A percentile compares a stretch with the other conserved stretches of the same genome.
Evolutionary conservation across 495 filamentous ascomycete genomes (phyloP).

Genomic region (Aspergillus indologenus): DNA sequence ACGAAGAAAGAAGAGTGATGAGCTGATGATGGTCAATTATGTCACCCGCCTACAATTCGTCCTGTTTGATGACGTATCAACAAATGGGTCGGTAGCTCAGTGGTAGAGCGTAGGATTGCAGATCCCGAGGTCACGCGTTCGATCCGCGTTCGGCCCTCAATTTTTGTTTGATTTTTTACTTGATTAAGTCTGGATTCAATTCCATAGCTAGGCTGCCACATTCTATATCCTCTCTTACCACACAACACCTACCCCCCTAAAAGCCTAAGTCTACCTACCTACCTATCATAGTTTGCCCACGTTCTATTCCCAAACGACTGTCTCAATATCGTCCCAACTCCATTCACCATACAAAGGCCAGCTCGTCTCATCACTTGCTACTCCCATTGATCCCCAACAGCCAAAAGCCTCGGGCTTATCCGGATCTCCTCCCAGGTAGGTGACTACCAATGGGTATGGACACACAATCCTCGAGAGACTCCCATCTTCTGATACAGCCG

Average conservation of each 20-base stretch:
- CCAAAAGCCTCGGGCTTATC: background rate
- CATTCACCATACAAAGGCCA: too few species aligned
- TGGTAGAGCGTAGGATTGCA: constrained; percentile 9
- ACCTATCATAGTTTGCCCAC: too few species aligned
- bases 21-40: background rate
- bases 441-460: background rate
- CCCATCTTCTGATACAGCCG: background rate
- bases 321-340: too few species aligned
- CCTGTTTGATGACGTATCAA: background rate
- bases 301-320: too few species aligned
- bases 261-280: too few species aligned
- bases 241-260: too few species aligned
- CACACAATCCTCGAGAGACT: background rate
- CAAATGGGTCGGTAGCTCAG: constrained; percentile 6
- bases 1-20: background rate
- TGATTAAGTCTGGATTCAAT: background rate
- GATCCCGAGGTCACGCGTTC: constrained; percentile 9
- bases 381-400: background rate
- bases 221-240: too few species aligned
- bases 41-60: background rate
- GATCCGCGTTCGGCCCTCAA: constrained; percentile 6
- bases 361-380: too few species aligned
- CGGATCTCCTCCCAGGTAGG: background rate
- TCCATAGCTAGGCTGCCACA: too few species aligned
- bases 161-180: background rate